Conservation (phyloP, 495 filamentous ascomycete species). For the Lophiostoma macrostomum region DNA sequence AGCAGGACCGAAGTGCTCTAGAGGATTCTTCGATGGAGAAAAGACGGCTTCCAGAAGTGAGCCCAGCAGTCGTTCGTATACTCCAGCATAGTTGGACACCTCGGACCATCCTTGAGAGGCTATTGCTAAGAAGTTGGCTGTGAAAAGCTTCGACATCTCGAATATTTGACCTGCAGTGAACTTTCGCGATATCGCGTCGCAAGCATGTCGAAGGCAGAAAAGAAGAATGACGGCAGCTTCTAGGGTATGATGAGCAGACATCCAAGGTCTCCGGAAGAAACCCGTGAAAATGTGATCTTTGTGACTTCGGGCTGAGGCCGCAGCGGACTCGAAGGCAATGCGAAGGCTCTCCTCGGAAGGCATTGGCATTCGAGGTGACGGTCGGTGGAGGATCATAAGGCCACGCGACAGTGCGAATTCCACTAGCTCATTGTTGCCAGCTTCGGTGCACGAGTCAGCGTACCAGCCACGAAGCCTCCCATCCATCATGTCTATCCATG, state of each 20-base stretch:
- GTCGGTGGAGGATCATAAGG: conserved; percentile 16
- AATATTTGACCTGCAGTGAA: conserved; percentile 12
- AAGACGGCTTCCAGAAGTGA: conserved; percentile 15
- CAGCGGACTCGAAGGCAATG: conserved; percentile 10
- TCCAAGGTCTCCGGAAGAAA: conserved; percentile 10
- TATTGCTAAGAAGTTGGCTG: conserved; percentile 9
- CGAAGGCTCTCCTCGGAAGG: conserved; percentile 12
- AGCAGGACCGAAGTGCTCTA: not conserved
- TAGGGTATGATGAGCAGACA: conserved; percentile 15
- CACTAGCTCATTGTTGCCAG: conserved; percentile 8
- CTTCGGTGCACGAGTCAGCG: conserved; percentile 1
- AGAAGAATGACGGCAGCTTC: conserved; percentile 7
- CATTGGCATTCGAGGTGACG: conserved; percentile 11
- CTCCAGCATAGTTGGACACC: conserved; percentile 15
- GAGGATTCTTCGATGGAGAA: conserved; percentile 6
- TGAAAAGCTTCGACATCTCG: conserved; percentile 17
- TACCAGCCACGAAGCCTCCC: conserved; percentile 5
- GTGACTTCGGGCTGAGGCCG: conserved; percentile 8
- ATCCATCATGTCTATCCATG: conserved; percentile 7
- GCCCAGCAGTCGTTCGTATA: conserved; percentile 13
- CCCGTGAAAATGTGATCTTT: conserved; percentile 10
- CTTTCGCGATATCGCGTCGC: conserved; percentile 1
- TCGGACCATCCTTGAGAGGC: conserved; percentile 15
- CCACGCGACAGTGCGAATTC: conserved; percentile 13
- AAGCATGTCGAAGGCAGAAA: conserved; percentile 10